Evolutionary conservation across 192 early-diverging fungal species (phyloP), one percentile per base, ranked within the genome.

Genomic region (Coemansia sp.): DNA sequence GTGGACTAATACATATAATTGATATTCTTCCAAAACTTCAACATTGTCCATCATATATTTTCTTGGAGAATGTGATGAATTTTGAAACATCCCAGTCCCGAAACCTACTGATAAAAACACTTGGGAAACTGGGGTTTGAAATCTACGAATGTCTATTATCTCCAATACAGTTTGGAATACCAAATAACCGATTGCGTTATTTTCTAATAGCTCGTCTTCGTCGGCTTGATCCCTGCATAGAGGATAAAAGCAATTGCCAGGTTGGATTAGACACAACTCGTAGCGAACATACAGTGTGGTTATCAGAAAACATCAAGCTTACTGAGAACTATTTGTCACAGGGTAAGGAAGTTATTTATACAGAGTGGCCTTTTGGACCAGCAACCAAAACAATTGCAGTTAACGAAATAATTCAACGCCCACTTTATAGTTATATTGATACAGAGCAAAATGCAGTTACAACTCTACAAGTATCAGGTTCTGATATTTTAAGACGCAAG

Each of bases 1-100:
- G 78, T 25, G 78, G 78, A 2, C 59, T 80, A 30, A 71, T 80
- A 24, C 78, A 72, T 25, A 67, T 80, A 4, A 27, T 80, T 7
- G 29, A 59, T n/a, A 36, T 80, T 30, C 51, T 80, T 53, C 73
- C 78, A 8, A 54, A 54, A 23, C 59, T 80, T 22, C 31, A 61
- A 11, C 17, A 69, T 7, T 21, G 23, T 11, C 78, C 78, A 1
- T 54, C 59, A 1, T 60, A 71, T 46, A 3, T 80, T 57, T 51
- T 80, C 11, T 57, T 80, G 22, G 78, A 80, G 56, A 80, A 80
- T 63, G 78, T 80, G 10, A 75, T 80, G 78, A 80, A 80, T 60
- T 80, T 80, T 66, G 78, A 80, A 57, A 75, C 71, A 72, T 80
- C 78, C 8, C 66, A 31, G 22, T 80, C 78, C 0, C 68, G 78